Conservation (phyloP, 2,329 filamentous ascomycete species). For the Penicillium occitanis region DNA sequence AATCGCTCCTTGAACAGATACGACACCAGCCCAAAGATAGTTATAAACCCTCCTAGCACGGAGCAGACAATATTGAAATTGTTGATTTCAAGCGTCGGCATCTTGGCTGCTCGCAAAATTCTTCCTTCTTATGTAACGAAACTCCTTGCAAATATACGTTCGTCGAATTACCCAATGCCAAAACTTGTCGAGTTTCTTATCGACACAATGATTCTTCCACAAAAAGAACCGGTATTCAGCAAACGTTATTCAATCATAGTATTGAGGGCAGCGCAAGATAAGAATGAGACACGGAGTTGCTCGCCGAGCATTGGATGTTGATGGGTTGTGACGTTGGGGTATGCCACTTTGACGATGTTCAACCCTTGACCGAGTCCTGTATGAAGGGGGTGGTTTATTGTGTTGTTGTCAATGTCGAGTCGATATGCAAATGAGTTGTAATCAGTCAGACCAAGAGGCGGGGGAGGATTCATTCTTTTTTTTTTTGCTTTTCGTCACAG, state of each 20-base stretch:
- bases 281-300: neutral
- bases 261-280: constrained; percentile 12
- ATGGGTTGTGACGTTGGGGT: neutral
- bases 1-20: constrained; percentile 86
- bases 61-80: constrained; percentile 86
- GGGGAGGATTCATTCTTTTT: neutral
- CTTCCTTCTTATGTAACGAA: neutral
- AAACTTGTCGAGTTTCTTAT: neutral
- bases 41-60: constrained; percentile 81
- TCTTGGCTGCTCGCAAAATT: constrained; percentile 29
- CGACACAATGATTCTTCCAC: neutral
- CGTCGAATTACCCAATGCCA: neutral
- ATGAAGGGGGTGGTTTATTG: neutral
- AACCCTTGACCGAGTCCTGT: neutral
- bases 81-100: constrained; percentile 64
- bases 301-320: neutral
- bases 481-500: neutral
- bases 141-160: neutral
- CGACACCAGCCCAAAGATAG: constrained; percentile 85
- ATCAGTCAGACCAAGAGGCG: neutral
- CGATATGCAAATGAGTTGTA: neutral
- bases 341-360: constrained; percentile 13
- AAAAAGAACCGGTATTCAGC: constrained; percentile 24
- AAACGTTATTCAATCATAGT: constrained; percentile 42
- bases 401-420: neutral